Evolutionary conservation across 2,329 filamentous ascomycete genomes (phyloP), one percentile per base, ranked within the genome.

Genomic region (Colletotrichum magnum): DNA sequence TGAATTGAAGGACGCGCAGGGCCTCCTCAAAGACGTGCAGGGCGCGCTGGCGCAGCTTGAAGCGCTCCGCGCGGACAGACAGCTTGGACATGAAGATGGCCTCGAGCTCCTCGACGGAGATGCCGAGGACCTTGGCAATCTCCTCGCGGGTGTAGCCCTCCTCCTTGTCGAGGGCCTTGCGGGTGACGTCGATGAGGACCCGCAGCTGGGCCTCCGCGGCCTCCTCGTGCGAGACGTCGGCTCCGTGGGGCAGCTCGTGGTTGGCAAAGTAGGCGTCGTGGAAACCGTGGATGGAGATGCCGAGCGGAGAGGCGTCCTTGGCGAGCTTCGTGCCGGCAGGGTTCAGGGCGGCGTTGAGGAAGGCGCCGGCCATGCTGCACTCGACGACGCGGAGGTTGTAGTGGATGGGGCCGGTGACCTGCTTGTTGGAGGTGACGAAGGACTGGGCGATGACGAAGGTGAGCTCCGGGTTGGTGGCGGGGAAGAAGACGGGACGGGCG

Each of bases 371-470:
- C 39, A 99, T 87, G 62, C 93, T 96, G 83, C 94, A 97, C 82
- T 99, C 96, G 45, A 98, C 96, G 1, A 99, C 96, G 32, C 96
- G 92, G 26, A 99, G 88, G 80, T 99, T 99, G 86, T 98, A 99
- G 86, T 95, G 94, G 72, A 97, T 91, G 0, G 95, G 95, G 0
- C 92, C 96, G 1, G 95, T 97, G 71, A 95, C 93, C 77, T 96
- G 93, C 83, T 99, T 99, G 85, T 98, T 95, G 5, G 95, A 93
- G 16, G 92, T 92, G 70, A 99, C 93, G 79, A 97, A 97, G 69
- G 93, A 97, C 79, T 99, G 96, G 7, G 95, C 95, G 73, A 98
- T 94, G 72, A 99, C 87, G 80, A 99, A 98, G 73, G 91, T 94
- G 63, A 98, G 87, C 74, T 97, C 94, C 2, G 94, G 93, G 53